These are phyloP conservation scores for Neoboletus magnificus DNA, from an alignment of 768 basidiomycete species.

Conservation along the genomic window DNA sequence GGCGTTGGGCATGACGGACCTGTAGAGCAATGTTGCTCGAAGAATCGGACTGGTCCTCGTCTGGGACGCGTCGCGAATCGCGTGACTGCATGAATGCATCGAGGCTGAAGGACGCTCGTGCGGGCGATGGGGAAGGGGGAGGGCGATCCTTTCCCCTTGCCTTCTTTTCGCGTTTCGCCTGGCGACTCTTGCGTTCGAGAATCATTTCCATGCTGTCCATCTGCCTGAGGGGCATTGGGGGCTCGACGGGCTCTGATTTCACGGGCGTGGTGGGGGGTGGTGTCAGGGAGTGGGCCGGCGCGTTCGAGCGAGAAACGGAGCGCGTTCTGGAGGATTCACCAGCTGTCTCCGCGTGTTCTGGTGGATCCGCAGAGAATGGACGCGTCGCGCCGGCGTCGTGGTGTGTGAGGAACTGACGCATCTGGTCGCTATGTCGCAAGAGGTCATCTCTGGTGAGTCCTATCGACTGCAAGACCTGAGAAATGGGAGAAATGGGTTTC, in stretches of 20 bases:
- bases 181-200: slow-evolving; percentile 65
- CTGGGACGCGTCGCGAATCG: slow-evolving; percentile 44
- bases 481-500: slow-evolving; percentile 59
- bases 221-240: slow-evolving; percentile 47
- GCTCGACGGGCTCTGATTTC: slow-evolving; percentile 59
- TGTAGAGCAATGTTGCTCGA: slow-evolving; percentile 30
- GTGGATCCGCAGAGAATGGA: slow-evolving; percentile 35
- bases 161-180: slow-evolving; percentile 49
- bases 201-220: slow-evolving; percentile 77
- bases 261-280: slow-evolving; percentile 57
- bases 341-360: slow-evolving; percentile 38
- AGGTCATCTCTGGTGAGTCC: slow-evolving; percentile 79
- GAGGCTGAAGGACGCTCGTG: slow-evolving; percentile 42
- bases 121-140: slow-evolving; percentile 51
- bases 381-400: slow-evolving; percentile 47
- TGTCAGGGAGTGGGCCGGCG: slow-evolving; percentile 35
- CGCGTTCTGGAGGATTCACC: slow-evolving; percentile 40
- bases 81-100: slow-evolving; percentile 54
- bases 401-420: slow-evolving; percentile 73
- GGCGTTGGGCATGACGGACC: slow-evolving; percentile 36
- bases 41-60: slow-evolving; percentile 31
- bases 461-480: slow-evolving; percentile 64
- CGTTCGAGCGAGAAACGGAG: slow-evolving; percentile 48
- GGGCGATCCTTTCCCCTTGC: slow-evolving; percentile 48
- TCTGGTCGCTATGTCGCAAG: slow-evolving; percentile 66